phyloP scores from a whole-genome alignment of 306 rosid genomes.

The Pyrus betulifolia region DNA sequence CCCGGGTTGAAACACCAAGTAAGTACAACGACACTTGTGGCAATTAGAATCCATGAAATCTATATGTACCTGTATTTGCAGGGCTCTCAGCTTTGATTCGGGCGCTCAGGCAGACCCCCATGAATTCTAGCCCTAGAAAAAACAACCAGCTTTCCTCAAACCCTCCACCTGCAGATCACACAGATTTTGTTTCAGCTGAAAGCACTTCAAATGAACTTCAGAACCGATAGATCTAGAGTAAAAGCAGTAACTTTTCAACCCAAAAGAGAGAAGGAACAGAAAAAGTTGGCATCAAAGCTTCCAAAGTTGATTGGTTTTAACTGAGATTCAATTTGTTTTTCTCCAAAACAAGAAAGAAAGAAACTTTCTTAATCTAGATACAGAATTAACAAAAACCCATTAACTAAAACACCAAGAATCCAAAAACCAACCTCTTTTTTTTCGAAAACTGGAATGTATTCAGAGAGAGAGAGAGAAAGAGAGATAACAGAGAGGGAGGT shows the following conservation, averaged over 20 bases:
- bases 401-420: background rate
- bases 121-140: constrained; percentile 15
- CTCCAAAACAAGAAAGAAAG: background rate
- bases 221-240: constrained; percentile 27
- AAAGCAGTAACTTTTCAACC: background rate
- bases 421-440: constrained; percentile 10
- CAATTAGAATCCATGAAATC: background rate
- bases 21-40: background rate
- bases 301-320: background rate
- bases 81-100: constrained; percentile 44
- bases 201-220: background rate
- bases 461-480: background rate
- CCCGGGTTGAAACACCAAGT: background rate
- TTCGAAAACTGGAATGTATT: background rate
- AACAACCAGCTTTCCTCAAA: constrained; percentile 8
- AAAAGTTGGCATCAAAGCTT: background rate
- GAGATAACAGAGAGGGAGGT: background rate
- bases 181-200: constrained; percentile 1
- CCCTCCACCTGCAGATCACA: constrained; percentile 29
- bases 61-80: constrained; percentile 29
- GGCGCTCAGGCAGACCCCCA: constrained; percentile 53
- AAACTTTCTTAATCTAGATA: background rate
- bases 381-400: background rate
- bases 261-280: background rate
- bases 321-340: background rate